Base-by-base conservation (phyloP, 495 filamentous ascomycete species). In the Penicillium goetzii region DNA sequence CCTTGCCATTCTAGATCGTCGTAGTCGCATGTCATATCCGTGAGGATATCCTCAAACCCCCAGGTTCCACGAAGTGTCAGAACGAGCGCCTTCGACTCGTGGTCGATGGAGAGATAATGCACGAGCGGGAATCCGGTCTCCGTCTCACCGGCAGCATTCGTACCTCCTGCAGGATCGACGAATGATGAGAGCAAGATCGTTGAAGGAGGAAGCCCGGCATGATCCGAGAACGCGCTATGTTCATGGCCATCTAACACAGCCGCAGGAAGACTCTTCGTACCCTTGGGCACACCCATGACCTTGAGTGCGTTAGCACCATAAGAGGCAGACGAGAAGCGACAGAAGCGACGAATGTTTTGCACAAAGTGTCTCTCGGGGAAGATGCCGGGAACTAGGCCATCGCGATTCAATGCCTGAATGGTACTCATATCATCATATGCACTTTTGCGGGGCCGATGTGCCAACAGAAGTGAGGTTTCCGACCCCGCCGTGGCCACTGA, bases 11-110 rank as follows among this genome's bases (percentile, higher is more conserved):
- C 64, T 0, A 93, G 81, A 53, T 89, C 85, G 64, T 92, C 89
- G 61, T 91, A 93, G 59, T 92, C 90, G 70, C 90, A 93, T 36
- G 89, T 89, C 84, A 92, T 86, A 65, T 93, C 90, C 12, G 90
- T 90, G 17, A 93, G 81, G 14, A 92, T 85, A 65, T 93, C 90
- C 67, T 93, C 89, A 63, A 93, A 92, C 0, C 90, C 90, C 55
- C 92, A 82, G 0, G 90, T 93, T 0, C 90, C 90, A 14, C 90
- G 83, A 28, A 91, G 89, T 5, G 89, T 89, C 10, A 93, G 80
- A 0, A 93, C 90, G 9, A 93, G 83, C 0, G 90, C 90, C 69
- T 88, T 89, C 11, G 90, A 90, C 43, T 89, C 88, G 67, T 92
- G 90, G 67, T 93, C 90, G 2, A 93, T 76, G 17, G 85, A 89